Conservation (phyloP, 176 grass and related monocot species). For the Oryza glumipatula region DNA sequence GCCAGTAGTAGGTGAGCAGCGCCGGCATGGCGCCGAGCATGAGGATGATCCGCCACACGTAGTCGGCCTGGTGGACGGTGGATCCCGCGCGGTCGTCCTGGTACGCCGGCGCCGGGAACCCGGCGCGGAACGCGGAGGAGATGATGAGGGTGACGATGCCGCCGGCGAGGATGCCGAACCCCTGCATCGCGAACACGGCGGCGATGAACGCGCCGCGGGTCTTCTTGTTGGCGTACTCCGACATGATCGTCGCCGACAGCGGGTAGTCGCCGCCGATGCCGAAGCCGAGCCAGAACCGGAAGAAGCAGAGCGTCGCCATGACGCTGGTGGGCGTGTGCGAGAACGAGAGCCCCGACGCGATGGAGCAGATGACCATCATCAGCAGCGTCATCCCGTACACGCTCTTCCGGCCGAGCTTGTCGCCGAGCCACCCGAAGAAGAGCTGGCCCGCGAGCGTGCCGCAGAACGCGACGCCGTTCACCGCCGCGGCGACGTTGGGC, state of each 20-base stretch:
- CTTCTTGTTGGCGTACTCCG: conserved; percentile 76
- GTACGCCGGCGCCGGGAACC: conserved; percentile 41
- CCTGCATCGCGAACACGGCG: conserved; percentile 84
- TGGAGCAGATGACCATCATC: conserved; percentile 64
- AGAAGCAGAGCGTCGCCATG: conserved; percentile 72
- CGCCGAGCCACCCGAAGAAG: conserved; percentile 84
- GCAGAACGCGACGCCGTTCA: conserved; percentile 69
- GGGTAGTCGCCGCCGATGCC: conserved; percentile 86
- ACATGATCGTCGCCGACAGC: conserved; percentile 88
- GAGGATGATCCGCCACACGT: conserved; percentile 64
- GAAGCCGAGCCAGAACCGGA: conserved; percentile 57
- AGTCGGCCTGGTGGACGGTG: conserved; percentile 52
- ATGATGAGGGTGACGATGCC: conserved; percentile 54
- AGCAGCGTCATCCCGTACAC: conserved; percentile 72
- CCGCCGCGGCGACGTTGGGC: conserved; percentile 50
- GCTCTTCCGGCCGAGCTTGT: conserved; percentile 70
- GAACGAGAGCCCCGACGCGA: conserved; percentile 70
- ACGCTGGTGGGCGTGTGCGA: conserved; percentile 38
- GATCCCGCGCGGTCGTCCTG: background rate
- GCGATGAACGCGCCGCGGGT: conserved; percentile 80
- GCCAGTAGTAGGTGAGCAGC: conserved; percentile 70
- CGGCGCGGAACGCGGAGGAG: conserved; percentile 41
- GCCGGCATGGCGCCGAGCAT: conserved; percentile 62
- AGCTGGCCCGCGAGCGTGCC: conserved; percentile 65
- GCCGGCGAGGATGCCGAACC: conserved; percentile 63